Percentiles rank a stretch among this genome's conserved stretches.
phyloP scores from a whole-genome alignment of 2,329 filamentous ascomycete genomes.

The Aspergillus pseudonomiae region DNA sequence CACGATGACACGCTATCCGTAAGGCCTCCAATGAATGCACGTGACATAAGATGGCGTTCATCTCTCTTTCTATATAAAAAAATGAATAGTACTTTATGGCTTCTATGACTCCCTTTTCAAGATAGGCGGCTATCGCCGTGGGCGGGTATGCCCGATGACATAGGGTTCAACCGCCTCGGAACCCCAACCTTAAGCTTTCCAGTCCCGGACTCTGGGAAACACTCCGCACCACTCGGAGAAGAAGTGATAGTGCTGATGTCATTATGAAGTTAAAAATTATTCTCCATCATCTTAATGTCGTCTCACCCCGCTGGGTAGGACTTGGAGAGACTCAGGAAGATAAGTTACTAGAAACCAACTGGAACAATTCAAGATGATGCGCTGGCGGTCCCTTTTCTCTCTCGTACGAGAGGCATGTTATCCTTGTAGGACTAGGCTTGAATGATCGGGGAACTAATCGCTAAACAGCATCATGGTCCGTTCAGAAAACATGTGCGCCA shows the following conservation, averaged over 20 bases:
- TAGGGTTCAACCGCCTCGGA: not conserved
- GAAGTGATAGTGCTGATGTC: not conserved
- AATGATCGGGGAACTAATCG: not conserved
- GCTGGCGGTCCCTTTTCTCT: not conserved
- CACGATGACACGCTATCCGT: no score
- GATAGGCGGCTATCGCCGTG: no score
- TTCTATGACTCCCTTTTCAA: no score
- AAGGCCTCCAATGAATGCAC: not conserved
- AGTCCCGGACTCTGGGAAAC: not conserved
- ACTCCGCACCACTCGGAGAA: not conserved
- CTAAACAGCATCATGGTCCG: not conserved
- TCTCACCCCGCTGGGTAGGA: not conserved
- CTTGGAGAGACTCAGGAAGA: not conserved
- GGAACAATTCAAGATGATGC: not conserved
- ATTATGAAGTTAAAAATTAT: not conserved
- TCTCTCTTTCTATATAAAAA: not conserved
- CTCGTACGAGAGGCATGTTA: not conserved
- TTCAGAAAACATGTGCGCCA: conserved; percentile 18
- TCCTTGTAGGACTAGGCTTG: not conserved
- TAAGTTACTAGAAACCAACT: not conserved
- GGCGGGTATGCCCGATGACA: not conserved
- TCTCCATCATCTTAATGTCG: not conserved
- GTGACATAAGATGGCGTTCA: not conserved
- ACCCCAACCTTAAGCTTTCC: not conserved
- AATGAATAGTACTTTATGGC: no score